Conservation (phyloP, 2,329 filamentous ascomycete genomes). For the Fusarium miscanthi region DNA sequence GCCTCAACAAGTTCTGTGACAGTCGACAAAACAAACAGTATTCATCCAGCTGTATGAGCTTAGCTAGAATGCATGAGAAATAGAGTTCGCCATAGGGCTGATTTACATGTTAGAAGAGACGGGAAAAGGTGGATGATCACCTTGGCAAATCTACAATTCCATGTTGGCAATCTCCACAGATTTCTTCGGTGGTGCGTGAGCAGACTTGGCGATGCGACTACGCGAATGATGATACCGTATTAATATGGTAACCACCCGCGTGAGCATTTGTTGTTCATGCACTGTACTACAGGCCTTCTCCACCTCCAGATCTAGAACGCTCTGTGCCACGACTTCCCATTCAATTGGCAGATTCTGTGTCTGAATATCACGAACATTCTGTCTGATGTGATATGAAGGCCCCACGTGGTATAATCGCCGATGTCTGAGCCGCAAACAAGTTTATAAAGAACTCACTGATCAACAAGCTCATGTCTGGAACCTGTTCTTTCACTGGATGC, state of each 20-base stretch:
- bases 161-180: slow-evolving; percentile 4
- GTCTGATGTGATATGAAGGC: not conserved
- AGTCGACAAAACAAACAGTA: not conserved
- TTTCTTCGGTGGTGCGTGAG: not conserved
- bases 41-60: not conserved
- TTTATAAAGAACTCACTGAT: not conserved
- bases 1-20: not conserved
- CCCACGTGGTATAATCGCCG: not conserved
- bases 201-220: not conserved
- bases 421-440: not conserved
- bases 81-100: not conserved
- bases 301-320: not conserved
- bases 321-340: not conserved
- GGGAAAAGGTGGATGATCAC: not conserved
- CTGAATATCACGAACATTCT: not conserved
- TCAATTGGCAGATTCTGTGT: not conserved
- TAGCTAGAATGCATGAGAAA: accelerated
- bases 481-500: not conserved
- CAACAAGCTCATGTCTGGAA: not conserved
- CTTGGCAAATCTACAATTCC: slow-evolving; percentile 7
- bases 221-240: not conserved
- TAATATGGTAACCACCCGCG: not conserved
- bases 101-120: not conserved
- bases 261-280: not conserved
- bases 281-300: not conserved